Conservation (phyloP, 208 protist species). For the Leishmania gerbilli region DNA sequence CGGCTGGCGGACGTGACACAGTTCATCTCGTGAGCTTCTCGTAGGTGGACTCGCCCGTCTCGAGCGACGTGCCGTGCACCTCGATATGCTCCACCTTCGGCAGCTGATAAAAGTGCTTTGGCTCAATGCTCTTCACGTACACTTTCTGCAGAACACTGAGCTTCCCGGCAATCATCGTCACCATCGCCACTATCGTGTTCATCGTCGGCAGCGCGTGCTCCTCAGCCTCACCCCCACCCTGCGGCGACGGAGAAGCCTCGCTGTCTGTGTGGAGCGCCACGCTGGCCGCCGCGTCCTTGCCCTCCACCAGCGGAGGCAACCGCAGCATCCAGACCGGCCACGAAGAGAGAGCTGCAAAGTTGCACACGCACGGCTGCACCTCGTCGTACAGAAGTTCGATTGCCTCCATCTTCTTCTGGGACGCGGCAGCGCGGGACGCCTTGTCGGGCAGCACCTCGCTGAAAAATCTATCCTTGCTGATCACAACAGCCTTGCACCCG, state of each 20-base stretch:
- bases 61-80: constrained; percentile 56
- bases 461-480: constrained; percentile 31
- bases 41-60: constrained; percentile 51
- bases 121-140: constrained; percentile 74
- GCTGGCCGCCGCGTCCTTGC: not conserved
- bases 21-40: constrained; percentile 20
- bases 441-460: constrained; percentile 31
- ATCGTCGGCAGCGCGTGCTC: constrained; percentile 1
- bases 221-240: constrained; percentile 1
- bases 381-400: constrained; percentile 29
- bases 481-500: constrained; percentile 49
- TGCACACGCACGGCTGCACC: constrained; percentile 44
- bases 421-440: constrained; percentile 14
- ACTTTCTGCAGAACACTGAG: constrained; percentile 61
- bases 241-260: constrained; percentile 3
- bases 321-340: constrained; percentile 49
- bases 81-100: constrained; percentile 81
- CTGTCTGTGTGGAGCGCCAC: constrained; percentile 16
- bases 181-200: constrained; percentile 50
- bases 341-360: constrained; percentile 65
- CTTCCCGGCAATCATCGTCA: constrained; percentile 47
- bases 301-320: constrained; percentile 22
- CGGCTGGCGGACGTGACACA: not conserved
- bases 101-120: constrained; percentile 79
- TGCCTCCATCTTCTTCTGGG: constrained; percentile 15